These are phyloP conservation scores for Phtheirospermum japonicum DNA, from an alignment of 257 asterid genomes.

Conservation along the genomic window DNA sequence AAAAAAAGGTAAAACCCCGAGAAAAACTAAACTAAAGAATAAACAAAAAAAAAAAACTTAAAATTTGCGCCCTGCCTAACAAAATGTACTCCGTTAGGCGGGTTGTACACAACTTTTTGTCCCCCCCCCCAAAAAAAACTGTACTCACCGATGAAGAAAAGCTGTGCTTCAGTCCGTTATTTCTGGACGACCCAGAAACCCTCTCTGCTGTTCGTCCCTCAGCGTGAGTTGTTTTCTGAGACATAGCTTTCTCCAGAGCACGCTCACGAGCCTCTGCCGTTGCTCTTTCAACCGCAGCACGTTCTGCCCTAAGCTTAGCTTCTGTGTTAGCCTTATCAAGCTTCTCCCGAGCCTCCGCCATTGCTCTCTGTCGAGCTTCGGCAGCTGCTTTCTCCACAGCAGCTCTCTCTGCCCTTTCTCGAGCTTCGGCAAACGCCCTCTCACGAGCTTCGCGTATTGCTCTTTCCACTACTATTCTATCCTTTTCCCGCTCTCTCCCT, in stretches of 20 bases:
- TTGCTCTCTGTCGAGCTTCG: slow-evolving; percentile 67
- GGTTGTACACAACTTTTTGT: too few relatives aligned
- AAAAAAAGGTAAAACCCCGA: too few relatives aligned
- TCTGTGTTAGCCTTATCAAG: slow-evolving; percentile 53
- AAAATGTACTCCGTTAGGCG: too few relatives aligned
- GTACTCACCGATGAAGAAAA: slow-evolving; percentile 80
- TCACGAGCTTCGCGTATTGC: slow-evolving; percentile 96
- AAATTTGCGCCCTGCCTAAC: too few relatives aligned
- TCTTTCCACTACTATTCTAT: slow-evolving; percentile 79
- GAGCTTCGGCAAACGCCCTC: slow-evolving; percentile 94
- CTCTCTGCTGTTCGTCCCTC: slow-evolving; percentile 40
- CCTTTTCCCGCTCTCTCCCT: slow-evolving; percentile 74
- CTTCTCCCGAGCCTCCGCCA: slow-evolving; percentile 70
- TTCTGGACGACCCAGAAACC: slow-evolving; percentile 33
- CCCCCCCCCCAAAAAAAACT: not conserved
- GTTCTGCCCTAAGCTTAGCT: slow-evolving; percentile 82
- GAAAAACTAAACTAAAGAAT: too few relatives aligned
- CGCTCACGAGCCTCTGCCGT: slow-evolving; percentile 96
- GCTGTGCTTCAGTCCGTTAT: slow-evolving; percentile 69
- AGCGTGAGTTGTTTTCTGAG: slow-evolving; percentile 47
- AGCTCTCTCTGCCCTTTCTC: slow-evolving; percentile 91
- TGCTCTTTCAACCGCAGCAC: slow-evolving; percentile 98
- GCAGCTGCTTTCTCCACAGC: slow-evolving; percentile 84
- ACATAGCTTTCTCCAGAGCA: slow-evolving; percentile 82
- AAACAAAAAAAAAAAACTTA: too few relatives aligned